Base-by-base conservation (phyloP, 139 green algal genomes). In the Chlamydomonas eustigma region DNA sequence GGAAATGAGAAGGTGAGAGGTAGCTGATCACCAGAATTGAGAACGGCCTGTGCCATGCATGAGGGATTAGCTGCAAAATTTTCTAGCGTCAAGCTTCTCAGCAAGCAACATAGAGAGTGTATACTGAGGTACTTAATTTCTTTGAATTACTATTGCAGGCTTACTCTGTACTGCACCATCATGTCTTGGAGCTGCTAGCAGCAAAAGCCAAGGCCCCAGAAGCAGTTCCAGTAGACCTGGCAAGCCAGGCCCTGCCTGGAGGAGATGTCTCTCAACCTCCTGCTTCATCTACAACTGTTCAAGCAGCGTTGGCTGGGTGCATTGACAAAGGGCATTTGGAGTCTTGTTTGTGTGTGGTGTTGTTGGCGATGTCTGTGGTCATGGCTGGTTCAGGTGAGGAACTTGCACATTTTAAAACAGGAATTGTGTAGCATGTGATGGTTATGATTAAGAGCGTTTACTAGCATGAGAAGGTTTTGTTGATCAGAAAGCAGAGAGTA, bases 341-440 rank as follows among this genome's bases (percentile, higher is more conserved):
- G 83, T 77, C 73, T 6, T 87, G 82, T 50, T 28, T 94, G 22
- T 76, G 64, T 33, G 73, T 90, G 36, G 80, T 80, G 64, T 83
- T 89, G 31, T 83, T 98, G 72, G 83, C 93, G 25, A 86, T 99
- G 44, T 37, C 76, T 0, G 37, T 91, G 2, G 92, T 99, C 37
- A 97, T 99, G 92, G 94, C 95, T 0, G 95, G 95, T 3, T 96
- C 86, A 24, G 93, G 83, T 88, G 70, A 4, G 81, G n/a, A 6
- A 12, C 44, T 58, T 58, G 44, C 44, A 12, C 12, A 58, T 28
- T 22, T 58, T n/a, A n/a, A n/a, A n/a, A n/a, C n/a, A n/a, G n/a
- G n/a, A n/a, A n/a, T n/a, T n/a, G n/a, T n/a, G n/a, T n/a, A n/a
- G n/a, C n/a, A n/a, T n/a, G n/a, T n/a, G n/a, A n/a, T n/a, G n/a